Base-by-base conservation (phyloP, 176 grass and related monocot genomes). In the Triticum dicoccoides region DNA sequence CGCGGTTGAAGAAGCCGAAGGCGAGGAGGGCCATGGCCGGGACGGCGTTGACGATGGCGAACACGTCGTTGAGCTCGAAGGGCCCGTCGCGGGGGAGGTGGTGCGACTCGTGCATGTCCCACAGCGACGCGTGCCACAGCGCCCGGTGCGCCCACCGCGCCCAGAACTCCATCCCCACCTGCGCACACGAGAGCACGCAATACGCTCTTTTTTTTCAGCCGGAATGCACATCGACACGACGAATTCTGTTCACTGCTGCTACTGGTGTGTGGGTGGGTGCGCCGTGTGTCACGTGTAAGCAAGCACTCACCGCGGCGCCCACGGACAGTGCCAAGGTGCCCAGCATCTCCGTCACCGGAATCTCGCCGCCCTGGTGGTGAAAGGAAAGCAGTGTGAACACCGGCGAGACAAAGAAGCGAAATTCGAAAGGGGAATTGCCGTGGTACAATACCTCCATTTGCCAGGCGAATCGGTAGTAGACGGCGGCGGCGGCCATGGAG, bases 51-150 rank as follows among this genome's bases (percentile, higher is more conserved):
- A 91, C 25, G 83, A 96, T 94, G 74, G 97, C 97, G 90, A 96
- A 98, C 21, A 98, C 90, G 92, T 98, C 97, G 92, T 98, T 98
- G 85, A 98, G 94, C 92, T 98, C 97, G 89, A 98, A 98, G 4
- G 97, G 83, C 4, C 97, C 94, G 54, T 96, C 92, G 41, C 94
- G 88, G 17, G 97, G 93, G 8, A 90, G 93, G 92, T 98, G 97
- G 90, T 98, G 97, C 8, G 97, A 98, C 82, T 90, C 83, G 94
- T 96, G 97, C 97, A 98, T 96, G 85, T 94, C 84, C 97, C 97
- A 98, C 18, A 98, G 92, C 67, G 96, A 96, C 21, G 91, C 96
- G 67, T 98, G 96, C 96, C 96, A 98, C 66, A 98, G 92, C 80
- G 88, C 94, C 5, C 88, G 92, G 88, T 98, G 94, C 69, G 92